These are phyloP conservation scores for Podaxis pistillaris DNA, from an alignment of 768 basidiomycete species.

Conservation along the genomic window DNA sequence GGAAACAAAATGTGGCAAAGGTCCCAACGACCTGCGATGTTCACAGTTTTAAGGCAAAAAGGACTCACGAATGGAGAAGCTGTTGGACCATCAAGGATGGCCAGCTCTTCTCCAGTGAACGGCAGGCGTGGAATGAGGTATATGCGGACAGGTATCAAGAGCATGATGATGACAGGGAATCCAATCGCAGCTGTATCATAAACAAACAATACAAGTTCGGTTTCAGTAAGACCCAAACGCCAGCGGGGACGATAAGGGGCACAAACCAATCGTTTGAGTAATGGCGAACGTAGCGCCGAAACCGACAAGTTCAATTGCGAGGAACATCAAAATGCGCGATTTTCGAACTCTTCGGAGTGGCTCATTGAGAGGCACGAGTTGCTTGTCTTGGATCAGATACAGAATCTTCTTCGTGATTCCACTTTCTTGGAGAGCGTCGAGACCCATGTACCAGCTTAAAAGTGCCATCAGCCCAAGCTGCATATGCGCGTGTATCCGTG, in stretches of 20 bases:
- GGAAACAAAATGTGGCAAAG: background rate
- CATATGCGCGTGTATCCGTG: no score
- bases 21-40: background rate
- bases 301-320: constrained; percentile 72
- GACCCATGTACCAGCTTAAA: constrained; percentile 87
- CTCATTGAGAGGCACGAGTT: constrained; percentile 59
- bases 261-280: constrained; percentile 81
- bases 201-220: constrained; percentile 9
- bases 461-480: no score
- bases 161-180: constrained; percentile 85
- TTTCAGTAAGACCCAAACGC: constrained; percentile 26
- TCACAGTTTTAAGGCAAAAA: constrained; percentile 40
- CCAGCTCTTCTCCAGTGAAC: constrained; percentile 76
- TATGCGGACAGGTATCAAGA: constrained; percentile 76
- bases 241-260: background rate
- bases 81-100: constrained; percentile 82
- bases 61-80: constrained; percentile 78
- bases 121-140: constrained; percentile 70
- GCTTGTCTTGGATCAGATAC: constrained; percentile 73
- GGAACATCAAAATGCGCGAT: constrained; percentile 69
- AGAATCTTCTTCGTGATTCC: constrained; percentile 82
- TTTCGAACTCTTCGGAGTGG: constrained; percentile 75
- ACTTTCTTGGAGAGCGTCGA: constrained; percentile 74
- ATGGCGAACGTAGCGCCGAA: constrained; percentile 90
- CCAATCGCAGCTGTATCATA: constrained; percentile 72